Conservation (phyloP, 2,329 filamentous ascomycete species). For the Aspergillus tubingensis region DNA sequence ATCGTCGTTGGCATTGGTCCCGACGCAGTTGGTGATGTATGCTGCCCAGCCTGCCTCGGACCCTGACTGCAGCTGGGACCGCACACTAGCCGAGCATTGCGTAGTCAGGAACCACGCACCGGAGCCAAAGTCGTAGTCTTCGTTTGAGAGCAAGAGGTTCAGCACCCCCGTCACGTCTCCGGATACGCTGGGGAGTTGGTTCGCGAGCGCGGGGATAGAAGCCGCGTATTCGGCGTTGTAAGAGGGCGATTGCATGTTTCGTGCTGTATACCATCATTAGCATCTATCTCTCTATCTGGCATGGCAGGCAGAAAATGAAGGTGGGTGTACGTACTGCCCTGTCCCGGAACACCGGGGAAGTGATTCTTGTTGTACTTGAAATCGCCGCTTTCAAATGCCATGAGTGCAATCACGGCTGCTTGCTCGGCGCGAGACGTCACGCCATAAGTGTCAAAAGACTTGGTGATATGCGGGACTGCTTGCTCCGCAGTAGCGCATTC, state of each 20-base stretch:
- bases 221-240: conserved; percentile 60
- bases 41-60: conserved; percentile 52
- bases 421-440: conserved; percentile 61
- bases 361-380: conserved; percentile 63
- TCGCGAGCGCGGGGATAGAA: conserved; percentile 47
- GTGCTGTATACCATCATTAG: conserved; percentile 39
- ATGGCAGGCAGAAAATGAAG: background rate
- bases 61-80: conserved; percentile 49
- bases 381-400: conserved; percentile 69
- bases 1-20: conserved; percentile 50
- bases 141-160: conserved; percentile 51
- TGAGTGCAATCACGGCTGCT: conserved; percentile 69
- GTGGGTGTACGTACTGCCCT: conserved; percentile 14
- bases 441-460: conserved; percentile 59
- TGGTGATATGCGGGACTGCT: conserved; percentile 60
- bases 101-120: conserved; percentile 64
- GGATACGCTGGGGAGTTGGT: conserved; percentile 33
- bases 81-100: conserved; percentile 53
- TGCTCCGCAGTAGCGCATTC: conserved; percentile 69
- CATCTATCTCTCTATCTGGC: background rate
- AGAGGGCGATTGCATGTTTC: conserved; percentile 63
- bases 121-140: conserved; percentile 57
- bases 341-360: conserved; percentile 15
- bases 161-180: conserved; percentile 49
- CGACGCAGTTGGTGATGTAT: conserved; percentile 59